These are phyloP conservation scores for Closterium sp. DNA, from an alignment of 139 green algal genomes.

Conservation along the genomic window DNA sequence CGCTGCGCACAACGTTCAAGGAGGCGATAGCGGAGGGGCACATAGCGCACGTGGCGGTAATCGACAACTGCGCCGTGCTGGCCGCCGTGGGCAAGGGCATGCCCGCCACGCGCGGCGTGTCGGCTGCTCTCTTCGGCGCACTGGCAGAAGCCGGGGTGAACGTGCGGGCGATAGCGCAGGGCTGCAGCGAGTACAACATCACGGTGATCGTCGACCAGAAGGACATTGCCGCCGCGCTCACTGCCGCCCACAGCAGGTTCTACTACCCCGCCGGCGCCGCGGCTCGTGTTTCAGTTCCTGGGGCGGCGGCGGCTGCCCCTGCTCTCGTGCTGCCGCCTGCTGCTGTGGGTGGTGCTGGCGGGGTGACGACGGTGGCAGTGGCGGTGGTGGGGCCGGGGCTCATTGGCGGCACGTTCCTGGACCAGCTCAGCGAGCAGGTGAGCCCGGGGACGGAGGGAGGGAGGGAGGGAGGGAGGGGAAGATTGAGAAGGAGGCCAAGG, in stretches of 20 bases:
- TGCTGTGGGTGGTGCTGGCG: neutral
- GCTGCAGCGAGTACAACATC: constrained; percentile 96
- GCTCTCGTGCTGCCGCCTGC: neutral
- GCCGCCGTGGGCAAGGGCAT: constrained; percentile 92
- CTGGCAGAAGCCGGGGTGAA: constrained; percentile 77
- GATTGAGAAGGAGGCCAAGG: neutral
- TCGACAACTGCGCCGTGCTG: constrained; percentile 81
- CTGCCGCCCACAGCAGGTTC: constrained; percentile 88
- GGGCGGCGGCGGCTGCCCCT: neutral
- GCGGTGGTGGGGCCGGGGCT: constrained; percentile 83
- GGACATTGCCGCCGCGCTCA: constrained; percentile 58
- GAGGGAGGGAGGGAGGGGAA: neutral
- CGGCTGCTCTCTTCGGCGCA: constrained; percentile 88
- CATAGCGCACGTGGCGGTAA: constrained; percentile 59
- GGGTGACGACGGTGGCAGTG: constrained; percentile 78
- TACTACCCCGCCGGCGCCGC: constrained; percentile 40
- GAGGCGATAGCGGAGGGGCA: constrained; percentile 69
- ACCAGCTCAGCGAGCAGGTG: constrained; percentile 79
- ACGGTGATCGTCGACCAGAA: constrained; percentile 88
- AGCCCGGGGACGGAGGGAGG: neutral
- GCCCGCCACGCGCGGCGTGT: constrained; percentile 76
- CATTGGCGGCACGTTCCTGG: constrained; percentile 83
- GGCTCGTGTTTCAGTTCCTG: neutral
- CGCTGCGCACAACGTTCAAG: constrained; percentile 61
- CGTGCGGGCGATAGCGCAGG: constrained; percentile 68